These are phyloP conservation scores for Plectosphaerella sp. DNA, from an alignment of 2,329 filamentous ascomycete genomes.

Conservation along the genomic window DNA sequence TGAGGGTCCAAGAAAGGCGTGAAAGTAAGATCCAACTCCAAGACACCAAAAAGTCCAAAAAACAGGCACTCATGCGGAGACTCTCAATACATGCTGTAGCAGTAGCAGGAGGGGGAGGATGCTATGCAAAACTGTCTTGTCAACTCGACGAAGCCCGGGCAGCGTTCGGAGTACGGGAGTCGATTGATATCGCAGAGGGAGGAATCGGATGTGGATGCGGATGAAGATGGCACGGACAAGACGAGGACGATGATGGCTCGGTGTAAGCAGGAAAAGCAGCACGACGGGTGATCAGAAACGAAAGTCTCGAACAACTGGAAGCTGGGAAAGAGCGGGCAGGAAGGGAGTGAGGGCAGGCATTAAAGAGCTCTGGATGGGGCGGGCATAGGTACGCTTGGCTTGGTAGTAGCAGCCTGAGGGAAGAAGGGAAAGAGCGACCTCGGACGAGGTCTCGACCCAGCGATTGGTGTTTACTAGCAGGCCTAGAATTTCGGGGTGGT, in stretches of 20 bases:
- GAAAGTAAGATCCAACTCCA: conserved; percentile 31
- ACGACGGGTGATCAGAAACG: neutral
- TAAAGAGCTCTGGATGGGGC: too few species aligned
- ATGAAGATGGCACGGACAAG: neutral
- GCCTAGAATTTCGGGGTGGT: too few species aligned
- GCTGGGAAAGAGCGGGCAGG: conserved; percentile 5
- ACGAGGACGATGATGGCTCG: conserved; percentile 4
- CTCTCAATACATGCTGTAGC: conserved; percentile 38
- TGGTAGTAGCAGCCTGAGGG: neutral
- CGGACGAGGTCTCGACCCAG: neutral
- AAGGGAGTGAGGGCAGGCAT: neutral
- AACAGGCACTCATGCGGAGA: conserved; percentile 15
- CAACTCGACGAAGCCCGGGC: neutral
- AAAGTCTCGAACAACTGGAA: neutral
- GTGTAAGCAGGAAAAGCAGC: neutral
- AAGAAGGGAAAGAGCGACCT: neutral
- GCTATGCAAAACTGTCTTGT: conserved; percentile 8
- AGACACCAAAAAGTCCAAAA: conserved; percentile 36
- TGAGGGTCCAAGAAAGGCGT: conserved; percentile 18
- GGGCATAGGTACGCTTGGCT: too few species aligned
- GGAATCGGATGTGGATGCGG: neutral
- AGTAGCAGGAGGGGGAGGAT: conserved; percentile 16
- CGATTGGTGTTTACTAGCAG: too few species aligned
- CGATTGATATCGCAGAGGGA: conserved; percentile 1
- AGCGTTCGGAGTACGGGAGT: conserved; percentile 5